phyloP scores from a whole-genome alignment of 805 yeast genomes.

The Pichia nanzhaoensis region DNA sequence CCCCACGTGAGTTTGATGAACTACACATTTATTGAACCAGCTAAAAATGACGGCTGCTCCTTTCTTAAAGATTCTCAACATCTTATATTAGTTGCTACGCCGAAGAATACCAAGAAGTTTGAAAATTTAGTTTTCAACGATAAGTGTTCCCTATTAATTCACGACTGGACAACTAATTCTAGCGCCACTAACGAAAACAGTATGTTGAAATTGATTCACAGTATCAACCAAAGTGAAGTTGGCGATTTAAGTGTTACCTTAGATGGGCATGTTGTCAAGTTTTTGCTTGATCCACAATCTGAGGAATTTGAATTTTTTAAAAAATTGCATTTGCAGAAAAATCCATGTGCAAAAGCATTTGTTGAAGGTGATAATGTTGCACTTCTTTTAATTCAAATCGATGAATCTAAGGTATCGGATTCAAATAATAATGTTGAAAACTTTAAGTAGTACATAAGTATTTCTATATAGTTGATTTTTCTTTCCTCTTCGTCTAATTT shows the following conservation, averaged over 20 bases:
- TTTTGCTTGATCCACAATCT: slow-evolving; percentile 36
- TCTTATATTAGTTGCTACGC: slow-evolving; percentile 62
- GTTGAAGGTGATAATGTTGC: slow-evolving; percentile 59
- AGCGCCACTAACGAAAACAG: slow-evolving; percentile 19
- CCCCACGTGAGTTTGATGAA: slow-evolving; percentile 94
- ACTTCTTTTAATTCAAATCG: slow-evolving; percentile 57
- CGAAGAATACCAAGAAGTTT: slow-evolving; percentile 65
- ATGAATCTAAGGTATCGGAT: slow-evolving; percentile 74
- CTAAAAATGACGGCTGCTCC: slow-evolving; percentile 20
- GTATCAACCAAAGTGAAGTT: slow-evolving; percentile 72
- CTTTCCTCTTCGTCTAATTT: background rate
- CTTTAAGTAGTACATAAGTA: slow-evolving; percentile 7
- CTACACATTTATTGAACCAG: slow-evolving; percentile 57
- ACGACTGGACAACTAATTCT: slow-evolving; percentile 71
- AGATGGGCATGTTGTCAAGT: slow-evolving; percentile 55
- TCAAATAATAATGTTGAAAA: slow-evolving; percentile 49
- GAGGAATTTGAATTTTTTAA: slow-evolving; percentile 56
- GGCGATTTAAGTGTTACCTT: slow-evolving; percentile 79
- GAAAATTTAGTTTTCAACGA: slow-evolving; percentile 65
- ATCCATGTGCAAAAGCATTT: slow-evolving; percentile 66
- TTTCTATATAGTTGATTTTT: background rate
- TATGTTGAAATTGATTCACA: slow-evolving; percentile 57
- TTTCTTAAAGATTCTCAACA: slow-evolving; percentile 16
- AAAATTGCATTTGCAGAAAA: slow-evolving; percentile 50
- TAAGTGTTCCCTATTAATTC: slow-evolving; percentile 74